Conservation (phyloP, 495 filamentous ascomycete genomes). For the Aspergillus coremiiformis region DNA sequence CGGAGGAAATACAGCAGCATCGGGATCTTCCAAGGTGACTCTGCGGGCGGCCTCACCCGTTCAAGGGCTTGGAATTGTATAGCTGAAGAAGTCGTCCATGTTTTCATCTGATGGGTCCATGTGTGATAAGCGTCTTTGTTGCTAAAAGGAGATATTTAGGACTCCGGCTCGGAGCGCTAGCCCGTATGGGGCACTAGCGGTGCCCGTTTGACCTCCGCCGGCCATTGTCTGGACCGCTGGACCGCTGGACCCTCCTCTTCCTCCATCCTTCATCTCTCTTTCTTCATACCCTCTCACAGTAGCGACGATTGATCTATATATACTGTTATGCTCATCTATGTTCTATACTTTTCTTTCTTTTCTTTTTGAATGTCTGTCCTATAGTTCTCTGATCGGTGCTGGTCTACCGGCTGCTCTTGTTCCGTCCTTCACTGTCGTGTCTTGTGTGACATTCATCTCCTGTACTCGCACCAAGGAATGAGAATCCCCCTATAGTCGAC, state of each 20-base stretch:
- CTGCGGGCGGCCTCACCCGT: slow-evolving; percentile 12
- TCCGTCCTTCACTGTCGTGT: not conserved
- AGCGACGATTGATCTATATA: not conserved
- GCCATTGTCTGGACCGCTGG: slow-evolving; percentile 10
- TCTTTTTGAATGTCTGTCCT: not conserved
- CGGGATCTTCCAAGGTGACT: slow-evolving; percentile 13
- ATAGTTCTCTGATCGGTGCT: slow-evolving; percentile 6
- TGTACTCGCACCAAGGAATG: slow-evolving; percentile 17
- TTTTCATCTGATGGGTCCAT: not conserved
- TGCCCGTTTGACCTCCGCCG: slow-evolving; percentile 9
- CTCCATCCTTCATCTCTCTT: slow-evolving; percentile 2
- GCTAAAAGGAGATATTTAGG: slow-evolving; percentile 4
- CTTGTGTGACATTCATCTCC: slow-evolving; percentile 16
- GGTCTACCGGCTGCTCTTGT: slow-evolving; percentile 1
- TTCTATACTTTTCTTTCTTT: slow-evolving; percentile 2
- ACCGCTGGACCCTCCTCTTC: too few relatives aligned
- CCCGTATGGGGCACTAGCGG: slow-evolving; percentile 12
- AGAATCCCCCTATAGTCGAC: not conserved
- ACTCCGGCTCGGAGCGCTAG: slow-evolving; percentile 8
- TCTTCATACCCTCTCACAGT: not conserved
- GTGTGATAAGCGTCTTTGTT: not conserved
- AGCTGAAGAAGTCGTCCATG: not conserved
- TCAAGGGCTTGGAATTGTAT: slow-evolving; percentile 1
- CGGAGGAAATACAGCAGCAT: slow-evolving; percentile 12
- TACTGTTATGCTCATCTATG: not conserved